Conservation (phyloP, 768 basidiomycete genomes). For the Dentipellis sp. region DNA sequence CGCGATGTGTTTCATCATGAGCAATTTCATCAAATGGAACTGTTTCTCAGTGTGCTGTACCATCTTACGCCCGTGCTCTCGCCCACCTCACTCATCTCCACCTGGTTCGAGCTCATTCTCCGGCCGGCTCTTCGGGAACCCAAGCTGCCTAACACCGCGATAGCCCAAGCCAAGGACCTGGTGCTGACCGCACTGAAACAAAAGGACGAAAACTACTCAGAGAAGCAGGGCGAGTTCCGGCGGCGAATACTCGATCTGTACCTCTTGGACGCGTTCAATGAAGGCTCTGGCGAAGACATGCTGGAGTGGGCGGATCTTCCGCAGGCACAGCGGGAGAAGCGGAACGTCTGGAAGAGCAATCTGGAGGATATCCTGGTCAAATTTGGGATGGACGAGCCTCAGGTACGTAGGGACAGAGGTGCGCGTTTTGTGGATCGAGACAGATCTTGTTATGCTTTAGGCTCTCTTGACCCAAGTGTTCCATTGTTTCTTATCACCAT, state of each 20-base stretch:
- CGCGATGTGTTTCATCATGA: constrained; percentile 57
- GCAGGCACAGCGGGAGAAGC: constrained; percentile 48
- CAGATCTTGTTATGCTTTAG: constrained; percentile 26
- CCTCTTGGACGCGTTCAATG: constrained; percentile 68
- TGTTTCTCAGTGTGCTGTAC: constrained; percentile 57
- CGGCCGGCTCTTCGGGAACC: constrained; percentile 74
- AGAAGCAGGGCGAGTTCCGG: constrained; percentile 57
- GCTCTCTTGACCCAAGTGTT: constrained; percentile 63
- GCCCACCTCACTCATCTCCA: constrained; percentile 57
- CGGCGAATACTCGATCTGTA: constrained; percentile 66
- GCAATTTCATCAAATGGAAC: constrained; percentile 49
- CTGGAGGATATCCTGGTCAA: constrained; percentile 66
- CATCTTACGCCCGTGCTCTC: constrained; percentile 55
- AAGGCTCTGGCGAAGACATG: constrained; percentile 62
- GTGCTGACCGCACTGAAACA: constrained; percentile 51
- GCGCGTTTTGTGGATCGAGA: not conserved
- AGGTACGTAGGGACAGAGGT: constrained; percentile 36
- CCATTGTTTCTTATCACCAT: constrained; percentile 47
- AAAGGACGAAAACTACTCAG: constrained; percentile 32
- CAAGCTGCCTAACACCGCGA: constrained; percentile 45
- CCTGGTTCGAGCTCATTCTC: constrained; percentile 76
- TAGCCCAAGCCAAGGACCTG: constrained; percentile 64
- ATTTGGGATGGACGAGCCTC: constrained; percentile 52
- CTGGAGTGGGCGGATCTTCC: constrained; percentile 68
- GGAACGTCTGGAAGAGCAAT: constrained; percentile 66